Conservation (phyloP, 1,139 yeast genomes). For the Lodderomyces jiufengensis region DNA sequence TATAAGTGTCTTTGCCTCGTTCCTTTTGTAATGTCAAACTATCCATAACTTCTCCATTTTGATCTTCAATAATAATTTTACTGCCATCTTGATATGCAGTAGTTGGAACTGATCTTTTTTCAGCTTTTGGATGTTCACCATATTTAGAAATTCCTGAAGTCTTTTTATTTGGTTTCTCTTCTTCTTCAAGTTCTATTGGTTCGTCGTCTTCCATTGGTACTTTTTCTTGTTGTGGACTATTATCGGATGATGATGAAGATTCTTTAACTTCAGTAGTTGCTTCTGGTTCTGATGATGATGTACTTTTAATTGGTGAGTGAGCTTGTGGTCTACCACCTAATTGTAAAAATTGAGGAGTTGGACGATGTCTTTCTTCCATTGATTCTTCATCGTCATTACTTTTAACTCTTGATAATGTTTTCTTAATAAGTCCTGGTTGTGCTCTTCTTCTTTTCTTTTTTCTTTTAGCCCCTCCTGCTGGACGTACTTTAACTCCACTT, state of each 20-base stretch:
- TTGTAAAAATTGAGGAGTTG: conserved; percentile 41
- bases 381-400: conserved; percentile 22
- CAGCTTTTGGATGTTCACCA: conserved; percentile 12
- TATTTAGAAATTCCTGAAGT: conserved; percentile 12
- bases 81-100: conserved; percentile 74
- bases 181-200: conserved; percentile 1
- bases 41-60: conserved; percentile 73
- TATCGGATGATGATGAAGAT: conserved; percentile 10
- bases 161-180: conserved; percentile 6
- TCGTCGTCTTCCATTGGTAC: conserved; percentile 3
- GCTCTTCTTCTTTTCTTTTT: conserved; percentile 33
- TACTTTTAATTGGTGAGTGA: conserved; percentile 12
- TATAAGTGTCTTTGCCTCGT: conserved; percentile 3
- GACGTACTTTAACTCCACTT: conserved; percentile 66
- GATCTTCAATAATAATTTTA: conserved; percentile 71
- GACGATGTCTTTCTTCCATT: conserved; percentile 32
- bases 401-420: conserved; percentile 28
- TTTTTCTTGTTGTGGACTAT: conserved; percentile 2
- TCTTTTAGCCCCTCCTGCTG: conserved; percentile 75
- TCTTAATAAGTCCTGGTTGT: conserved; percentile 26
- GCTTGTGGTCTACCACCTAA: conserved; percentile 35
- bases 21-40: conserved; percentile 20
- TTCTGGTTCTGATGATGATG: conserved; percentile 7
- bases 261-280: conserved; percentile 4
- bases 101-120: conserved; percentile 18